Base-by-base conservation (phyloP, 2,329 filamentous ascomycete species). In the Verticillium dahliae region DNA sequence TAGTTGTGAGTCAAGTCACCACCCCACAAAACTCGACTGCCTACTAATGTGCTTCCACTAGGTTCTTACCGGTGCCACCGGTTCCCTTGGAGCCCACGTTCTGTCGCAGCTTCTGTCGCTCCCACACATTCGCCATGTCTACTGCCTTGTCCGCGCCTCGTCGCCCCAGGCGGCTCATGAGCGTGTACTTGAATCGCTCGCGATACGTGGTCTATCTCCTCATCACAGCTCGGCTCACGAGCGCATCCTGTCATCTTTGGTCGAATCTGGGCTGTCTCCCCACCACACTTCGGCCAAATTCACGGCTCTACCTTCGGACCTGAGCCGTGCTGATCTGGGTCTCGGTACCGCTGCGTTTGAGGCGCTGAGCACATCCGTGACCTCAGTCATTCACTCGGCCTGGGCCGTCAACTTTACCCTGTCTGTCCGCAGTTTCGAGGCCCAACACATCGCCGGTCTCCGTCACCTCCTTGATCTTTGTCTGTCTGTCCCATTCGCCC, bases 51-150 rank as follows among this genome's bases (percentile, higher is more conserved):
- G 27, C 4, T 38, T n/a, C 18, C 2, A 31, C 37, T 54, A 76
- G 71, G 65, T 87, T 13, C 71, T 89, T 9, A 88, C 86, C 1
- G 86, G 86, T 9, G 80, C 80, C 0, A 89, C 86, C 0, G 86
- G 86, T 1, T 83, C 83, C 4, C 74, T 89, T 0, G 86, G 86
- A 3, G 80, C 83, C 0, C 83, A 87, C 59, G 73, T 86, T 0
- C 76, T 86, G 2, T 80, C 82, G 0, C 80, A 87, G 14, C 76
- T 89, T 1, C 82, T 85, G 3, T 78, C 83, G 1, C 77, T 82
- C 34, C 79, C 83, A 6, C 84, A 85, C 41, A 78, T 90, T n/a
- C 75, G 75, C 35, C 71, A 72, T 2, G 75, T 85, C 0, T 84
- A 78, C 74, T 77, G 76, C 59, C 73, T 83, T 9, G 79, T 82